Evolutionary conservation across 1,139 yeast species (phyloP).

Genomic region (Suhomyces anneliseae): DNA sequence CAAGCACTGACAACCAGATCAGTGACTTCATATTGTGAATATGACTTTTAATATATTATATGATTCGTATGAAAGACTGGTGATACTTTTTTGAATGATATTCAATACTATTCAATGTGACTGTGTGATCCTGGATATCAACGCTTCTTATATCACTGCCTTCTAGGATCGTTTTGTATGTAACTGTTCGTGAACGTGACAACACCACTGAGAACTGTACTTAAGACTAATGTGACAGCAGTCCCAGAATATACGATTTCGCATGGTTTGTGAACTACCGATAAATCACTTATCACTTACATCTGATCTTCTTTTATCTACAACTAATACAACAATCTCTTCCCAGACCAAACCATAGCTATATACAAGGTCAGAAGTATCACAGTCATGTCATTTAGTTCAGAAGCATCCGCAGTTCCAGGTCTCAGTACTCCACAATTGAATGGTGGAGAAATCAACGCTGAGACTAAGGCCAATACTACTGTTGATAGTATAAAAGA

Average conservation of each 20-base stretch:
- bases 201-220: too few species aligned
- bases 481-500: constrained; percentile 1
- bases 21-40: constrained; percentile 2
- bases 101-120: too few species aligned
- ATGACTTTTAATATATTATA: too few species aligned
- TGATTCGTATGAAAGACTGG: too few species aligned
- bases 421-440: constrained; percentile 16
- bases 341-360: too few species aligned
- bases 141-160: too few species aligned
- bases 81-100: too few species aligned
- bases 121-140: too few species aligned
- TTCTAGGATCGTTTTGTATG: too few species aligned
- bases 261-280: constrained; percentile 3
- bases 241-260: background rate
- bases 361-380: too few species aligned
- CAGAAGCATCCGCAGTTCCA: constrained; percentile 10
- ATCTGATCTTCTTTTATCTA: background rate
- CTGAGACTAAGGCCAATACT: constrained; percentile 1
- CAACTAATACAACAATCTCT: background rate
- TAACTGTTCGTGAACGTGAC: too few species aligned
- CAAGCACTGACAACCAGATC: background rate
- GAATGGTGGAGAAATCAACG: constrained; percentile 10
- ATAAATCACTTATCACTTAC: constrained; percentile 1
- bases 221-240: background rate
- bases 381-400: constrained; percentile 1